These are phyloP conservation scores for Lotmaria passim DNA, from an alignment of 208 protist species.

Conservation along the genomic window DNA sequence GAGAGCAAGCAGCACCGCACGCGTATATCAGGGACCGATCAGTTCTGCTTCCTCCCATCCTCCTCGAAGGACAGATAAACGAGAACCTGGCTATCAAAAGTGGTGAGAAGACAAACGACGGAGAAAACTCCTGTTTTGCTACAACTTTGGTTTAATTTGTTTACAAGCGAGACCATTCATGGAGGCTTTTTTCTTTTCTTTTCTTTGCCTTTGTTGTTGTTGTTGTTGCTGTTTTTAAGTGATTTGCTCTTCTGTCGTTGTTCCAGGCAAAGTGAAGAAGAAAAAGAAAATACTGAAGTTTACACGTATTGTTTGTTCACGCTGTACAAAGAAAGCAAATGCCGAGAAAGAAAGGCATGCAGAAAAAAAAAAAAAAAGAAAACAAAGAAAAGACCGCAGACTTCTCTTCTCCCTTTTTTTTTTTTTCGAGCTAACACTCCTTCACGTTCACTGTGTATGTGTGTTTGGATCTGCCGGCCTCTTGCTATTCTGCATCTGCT, in stretches of 20 bases:
- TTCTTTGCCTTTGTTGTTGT: not conserved
- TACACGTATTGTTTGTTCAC: not conserved
- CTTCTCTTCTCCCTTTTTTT: not conserved
- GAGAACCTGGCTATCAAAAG: no score
- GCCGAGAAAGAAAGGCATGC: conserved; percentile 7
- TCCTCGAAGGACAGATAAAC: no score
- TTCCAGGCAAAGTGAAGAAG: not conserved
- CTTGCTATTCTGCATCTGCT: conserved; percentile 13
- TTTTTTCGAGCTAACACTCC: no score
- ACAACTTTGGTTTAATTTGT: no score
- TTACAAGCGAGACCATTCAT: no score
- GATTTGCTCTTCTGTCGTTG: not conserved
- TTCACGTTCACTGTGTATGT: not conserved
- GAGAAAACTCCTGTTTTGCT: no score
- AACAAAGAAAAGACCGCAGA: conserved; percentile 26
- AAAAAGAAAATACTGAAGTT: not conserved
- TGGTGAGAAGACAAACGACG: no score
- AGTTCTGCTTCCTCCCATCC: no score
- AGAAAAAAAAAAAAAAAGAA: conserved; percentile 8
- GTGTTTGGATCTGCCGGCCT: not conserved
- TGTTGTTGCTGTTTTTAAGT: not conserved
- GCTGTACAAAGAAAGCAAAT: not conserved
- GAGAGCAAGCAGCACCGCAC: not conserved
- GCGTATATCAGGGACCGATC: not conserved
- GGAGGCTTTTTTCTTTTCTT: not conserved